Evolutionary conservation across 2,329 filamentous ascomycete species (phyloP).

Genomic region (Talaromyces islandicus): DNA sequence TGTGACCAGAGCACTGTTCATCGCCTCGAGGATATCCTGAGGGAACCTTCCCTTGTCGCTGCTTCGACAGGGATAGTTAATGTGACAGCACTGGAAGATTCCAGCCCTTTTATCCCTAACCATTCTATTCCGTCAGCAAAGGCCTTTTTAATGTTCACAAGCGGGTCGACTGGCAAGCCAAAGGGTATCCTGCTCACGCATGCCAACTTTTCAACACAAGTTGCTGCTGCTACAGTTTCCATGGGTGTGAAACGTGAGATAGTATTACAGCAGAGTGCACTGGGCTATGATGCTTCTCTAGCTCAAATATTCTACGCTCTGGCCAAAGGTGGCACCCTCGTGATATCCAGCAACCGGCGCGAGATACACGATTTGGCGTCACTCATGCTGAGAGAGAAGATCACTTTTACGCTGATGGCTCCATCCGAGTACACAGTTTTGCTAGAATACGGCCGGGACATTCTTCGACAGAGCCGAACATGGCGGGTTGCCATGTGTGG

Average conservation of each 20-base stretch:
- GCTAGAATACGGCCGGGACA: constrained; percentile 14
- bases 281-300: constrained; percentile 13
- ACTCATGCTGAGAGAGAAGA: constrained; percentile 12
- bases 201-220: constrained; percentile 14
- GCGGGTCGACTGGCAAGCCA: constrained; percentile 24
- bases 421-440: constrained; percentile 17
- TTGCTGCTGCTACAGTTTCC: not conserved
- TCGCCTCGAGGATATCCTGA: too few species aligned
- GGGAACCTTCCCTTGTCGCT: too few species aligned
- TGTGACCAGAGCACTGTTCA: constrained; percentile 15
- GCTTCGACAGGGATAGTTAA: too few species aligned
- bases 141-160: constrained; percentile 21
- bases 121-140: constrained; percentile 34
- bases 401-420: constrained; percentile 15
- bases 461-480: not conserved
- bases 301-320: constrained; percentile 15
- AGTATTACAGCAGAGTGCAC: constrained; percentile 12
- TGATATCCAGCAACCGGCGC: constrained; percentile 10
- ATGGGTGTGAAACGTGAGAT: constrained; percentile 5
- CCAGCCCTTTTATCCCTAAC: not conserved
- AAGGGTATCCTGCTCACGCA: constrained; percentile 30
- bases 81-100: not conserved
- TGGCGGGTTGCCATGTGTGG: constrained; percentile 7
- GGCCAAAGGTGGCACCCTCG: constrained; percentile 13
- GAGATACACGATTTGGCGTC: constrained; percentile 7